Percentiles rank a stretch among this genome's conserved stretches.
phyloP scores from a whole-genome alignment of 495 filamentous ascomycete species.

The Xylaria nigripes region DNA sequence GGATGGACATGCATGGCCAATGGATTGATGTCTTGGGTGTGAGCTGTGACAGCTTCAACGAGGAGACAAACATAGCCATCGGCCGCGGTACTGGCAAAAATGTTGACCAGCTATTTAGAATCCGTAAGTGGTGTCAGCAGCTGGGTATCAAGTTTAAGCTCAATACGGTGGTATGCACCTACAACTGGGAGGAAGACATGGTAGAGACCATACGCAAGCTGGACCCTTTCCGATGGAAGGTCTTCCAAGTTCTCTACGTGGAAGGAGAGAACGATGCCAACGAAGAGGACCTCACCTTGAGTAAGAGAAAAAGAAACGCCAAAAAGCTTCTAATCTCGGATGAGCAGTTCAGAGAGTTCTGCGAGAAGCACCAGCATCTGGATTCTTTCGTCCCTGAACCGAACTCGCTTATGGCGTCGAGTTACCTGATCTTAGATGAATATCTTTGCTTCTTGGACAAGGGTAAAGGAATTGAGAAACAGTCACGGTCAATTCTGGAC shows the following conservation, averaged over 20 bases:
- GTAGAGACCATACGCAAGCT: slow-evolving; percentile 32
- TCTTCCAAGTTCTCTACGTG: slow-evolving; percentile 50
- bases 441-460: slow-evolving; percentile 49
- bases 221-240: slow-evolving; percentile 51
- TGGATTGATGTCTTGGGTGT: slow-evolving; percentile 49
- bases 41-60: slow-evolving; percentile 51
- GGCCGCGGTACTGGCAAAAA: slow-evolving; percentile 43
- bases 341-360: slow-evolving; percentile 41
- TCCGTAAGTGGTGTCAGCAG: slow-evolving; percentile 39
- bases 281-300: slow-evolving; percentile 15
- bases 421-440: slow-evolving; percentile 49
- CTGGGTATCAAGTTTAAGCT: slow-evolving; percentile 50
- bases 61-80: slow-evolving; percentile 44
- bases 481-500: slow-evolving; percentile 38
- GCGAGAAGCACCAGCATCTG: slow-evolving; percentile 37
- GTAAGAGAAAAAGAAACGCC: slow-evolving; percentile 33
- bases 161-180: slow-evolving; percentile 47
- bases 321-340: slow-evolving; percentile 42
- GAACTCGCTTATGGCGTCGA: slow-evolving; percentile 46
- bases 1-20: slow-evolving; percentile 32
- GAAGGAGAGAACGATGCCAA: slow-evolving; percentile 46
- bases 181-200: slow-evolving; percentile 51
- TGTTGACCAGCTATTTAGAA: slow-evolving; percentile 33
- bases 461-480: slow-evolving; percentile 30
- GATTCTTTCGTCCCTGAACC: slow-evolving; percentile 40